Evolutionary conservation across 345 rosid species (phyloP), one percentile per base, ranked within the genome.

Genomic region (Noccaea bulbosa): DNA sequence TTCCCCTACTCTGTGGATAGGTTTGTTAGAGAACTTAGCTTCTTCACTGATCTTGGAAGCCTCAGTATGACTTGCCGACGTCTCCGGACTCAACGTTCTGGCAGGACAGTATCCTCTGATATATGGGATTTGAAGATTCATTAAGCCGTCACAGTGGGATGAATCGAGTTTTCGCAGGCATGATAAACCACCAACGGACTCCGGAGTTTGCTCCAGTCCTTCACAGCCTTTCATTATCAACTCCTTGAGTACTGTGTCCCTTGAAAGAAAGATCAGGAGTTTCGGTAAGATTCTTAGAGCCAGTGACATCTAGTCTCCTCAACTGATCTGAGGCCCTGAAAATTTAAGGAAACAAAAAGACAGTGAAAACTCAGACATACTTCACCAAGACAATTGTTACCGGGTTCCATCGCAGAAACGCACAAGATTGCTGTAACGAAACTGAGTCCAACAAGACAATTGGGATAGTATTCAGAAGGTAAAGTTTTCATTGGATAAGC

Each of bases 291-390:
- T 70, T 39, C 15, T 17, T 61, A 0, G 75, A 70, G 33, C 75
- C 75, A 39, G 61, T 12, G 8, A 69, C 66, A 59, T 69, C 73
- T 35, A 69, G 58, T 39, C 44, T 71, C 61, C 52, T 41, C 12
- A 71, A 10, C 2, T 50, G 15, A 11, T 1, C 5, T 4, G 2
- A 61, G 68, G 7, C 8, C 61, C 67, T 70, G 52, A 10, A 27
- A 27, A 4, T 46, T 1, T 50, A 40, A 49, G 32, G 50, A 39
- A 41, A 27, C 30, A 2, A 27, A 27, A 24, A 24, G 30, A 24
- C 30, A 2, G 30, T 24, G 30, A 24, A 24, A 27, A 27, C 30
- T 27, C 30, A 27, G 30, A 27, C 30, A 27, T 27, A 27, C 30
- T 27, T 27, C 30, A 27, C 30, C 30, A 27, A 27, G 30, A 27